Conservation (phyloP, 2,329 filamentous ascomycete species). For the Aphanoascus verrucosus region DNA sequence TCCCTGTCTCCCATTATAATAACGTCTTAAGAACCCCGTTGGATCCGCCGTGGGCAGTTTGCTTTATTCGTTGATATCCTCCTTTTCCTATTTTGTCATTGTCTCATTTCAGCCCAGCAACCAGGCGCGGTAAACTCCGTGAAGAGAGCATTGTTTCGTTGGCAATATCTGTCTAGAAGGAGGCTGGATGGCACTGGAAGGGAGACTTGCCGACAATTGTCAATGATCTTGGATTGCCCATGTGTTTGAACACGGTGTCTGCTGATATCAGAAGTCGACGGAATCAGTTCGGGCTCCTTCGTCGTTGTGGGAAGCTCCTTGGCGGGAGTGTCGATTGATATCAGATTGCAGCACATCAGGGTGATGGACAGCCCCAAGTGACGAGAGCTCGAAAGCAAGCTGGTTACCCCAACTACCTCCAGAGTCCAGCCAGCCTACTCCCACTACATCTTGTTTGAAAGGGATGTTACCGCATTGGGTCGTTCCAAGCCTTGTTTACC, state of each 20-base stretch:
- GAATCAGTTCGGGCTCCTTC: not conserved
- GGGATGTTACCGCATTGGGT: slow-evolving; percentile 3
- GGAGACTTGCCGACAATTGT: not conserved
- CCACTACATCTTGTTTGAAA: not conserved
- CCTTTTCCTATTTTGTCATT: not conserved
- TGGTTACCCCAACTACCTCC: too few species aligned
- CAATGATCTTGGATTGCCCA: not conserved
- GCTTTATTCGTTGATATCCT: not conserved
- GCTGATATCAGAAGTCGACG: not conserved
- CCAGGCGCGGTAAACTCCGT: not conserved
- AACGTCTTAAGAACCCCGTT: slow-evolving; percentile 1
- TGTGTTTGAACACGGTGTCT: not conserved
- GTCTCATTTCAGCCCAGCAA: not conserved
- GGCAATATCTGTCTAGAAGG: not conserved
- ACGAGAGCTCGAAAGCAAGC: not conserved
- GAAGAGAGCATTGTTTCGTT: not conserved
- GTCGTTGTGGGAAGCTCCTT: not conserved
- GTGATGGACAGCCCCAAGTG: not conserved
- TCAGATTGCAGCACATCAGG: not conserved
- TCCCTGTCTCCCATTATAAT: slow-evolving; percentile 6
- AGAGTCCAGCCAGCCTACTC: not conserved
- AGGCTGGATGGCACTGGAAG: not conserved
- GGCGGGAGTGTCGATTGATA: not conserved
- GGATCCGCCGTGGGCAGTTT: not conserved
- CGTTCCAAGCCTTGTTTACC: not conserved